Evolutionary conservation across 305 asterid genomes (phyloP).

Genomic region (Stenogyne calaminthoides): DNA sequence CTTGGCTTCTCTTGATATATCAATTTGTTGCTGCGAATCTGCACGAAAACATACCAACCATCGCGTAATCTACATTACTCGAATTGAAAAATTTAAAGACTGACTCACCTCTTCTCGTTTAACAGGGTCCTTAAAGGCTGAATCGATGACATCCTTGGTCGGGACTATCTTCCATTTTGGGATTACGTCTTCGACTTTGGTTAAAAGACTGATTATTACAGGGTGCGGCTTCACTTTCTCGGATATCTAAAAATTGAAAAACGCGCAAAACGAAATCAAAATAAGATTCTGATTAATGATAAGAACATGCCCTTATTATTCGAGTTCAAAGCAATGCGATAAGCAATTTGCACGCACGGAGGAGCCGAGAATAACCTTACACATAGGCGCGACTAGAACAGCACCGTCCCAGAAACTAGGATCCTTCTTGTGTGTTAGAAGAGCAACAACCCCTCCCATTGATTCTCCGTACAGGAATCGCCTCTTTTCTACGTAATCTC

Average conservation of each 20-base stretch:
- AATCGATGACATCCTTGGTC: conserved; percentile 79
- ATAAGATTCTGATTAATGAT: neutral
- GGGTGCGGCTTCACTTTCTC: conserved; percentile 99
- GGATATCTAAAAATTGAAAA: conserved; percentile 56
- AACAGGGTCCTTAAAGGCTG: conserved; percentile 86
- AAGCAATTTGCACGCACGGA: neutral
- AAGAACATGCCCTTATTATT: too few relatives aligned
- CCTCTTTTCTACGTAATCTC: conserved; percentile 56
- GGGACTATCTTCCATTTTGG: conserved; percentile 99
- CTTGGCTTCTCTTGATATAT: conserved; percentile 93
- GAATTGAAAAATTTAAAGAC: neutral
- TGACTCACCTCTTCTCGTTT: conserved; percentile 74
- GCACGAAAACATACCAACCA: neutral
- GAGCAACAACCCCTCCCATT: conserved; percentile 96
- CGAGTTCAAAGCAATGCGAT: neutral
- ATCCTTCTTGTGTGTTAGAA: conserved; percentile 71
- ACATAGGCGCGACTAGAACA: conserved; percentile 91
- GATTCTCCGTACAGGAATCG: conserved; percentile 91
- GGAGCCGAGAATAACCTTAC: conserved; percentile 55
- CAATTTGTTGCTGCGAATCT: conserved; percentile 79
- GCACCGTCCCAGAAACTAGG: conserved; percentile 90
- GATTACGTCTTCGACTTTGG: conserved; percentile 79
- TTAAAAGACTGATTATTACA: conserved; percentile 63
- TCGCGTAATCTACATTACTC: neutral
- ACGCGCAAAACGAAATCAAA: neutral